Percentiles rank a stretch among this genome's conserved stretches.
Conservation (phyloP, 2,329 filamentous ascomycete genomes). For the Pezicula radicicola region DNA sequence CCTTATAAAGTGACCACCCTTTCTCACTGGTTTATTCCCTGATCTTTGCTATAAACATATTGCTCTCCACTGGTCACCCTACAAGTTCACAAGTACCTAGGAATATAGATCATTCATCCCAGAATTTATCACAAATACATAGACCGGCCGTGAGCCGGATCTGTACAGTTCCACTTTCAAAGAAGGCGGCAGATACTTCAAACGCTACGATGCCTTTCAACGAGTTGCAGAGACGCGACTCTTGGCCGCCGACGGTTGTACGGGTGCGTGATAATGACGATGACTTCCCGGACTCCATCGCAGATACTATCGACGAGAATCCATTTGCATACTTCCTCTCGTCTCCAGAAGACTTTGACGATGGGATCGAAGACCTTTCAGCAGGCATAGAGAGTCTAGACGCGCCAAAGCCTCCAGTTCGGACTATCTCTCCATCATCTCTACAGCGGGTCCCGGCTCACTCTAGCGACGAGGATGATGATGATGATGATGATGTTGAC, state of each 20-base stretch:
- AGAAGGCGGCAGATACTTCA: not conserved
- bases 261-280: slow-evolving; percentile 16
- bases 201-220: slow-evolving; percentile 23
- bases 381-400: slow-evolving; percentile 28
- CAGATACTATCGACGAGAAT: slow-evolving; percentile 26
- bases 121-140: slow-evolving; percentile 10
- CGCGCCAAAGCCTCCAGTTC: slow-evolving; percentile 16
- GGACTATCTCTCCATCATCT: slow-evolving; percentile 25
- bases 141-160: slow-evolving; percentile 30
- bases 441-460: slow-evolving; percentile 13
- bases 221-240: slow-evolving; percentile 26
- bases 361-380: slow-evolving; percentile 25
- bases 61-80: not conserved
- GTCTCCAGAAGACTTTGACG: slow-evolving; percentile 6
- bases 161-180: not conserved
- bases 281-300: slow-evolving; percentile 3
- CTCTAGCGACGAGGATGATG: not conserved
- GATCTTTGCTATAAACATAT: not conserved
- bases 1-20: not conserved
- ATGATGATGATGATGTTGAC: slow-evolving; percentile 11
- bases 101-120: not conserved
- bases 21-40: not conserved
- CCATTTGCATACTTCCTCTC: slow-evolving; percentile 31
- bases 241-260: slow-evolving; percentile 30
- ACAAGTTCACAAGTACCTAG: not conserved